These are phyloP conservation scores for Aspergillus costaricaensis DNA, from an alignment of 2,329 filamentous ascomycete species.

Conservation along the genomic window DNA sequence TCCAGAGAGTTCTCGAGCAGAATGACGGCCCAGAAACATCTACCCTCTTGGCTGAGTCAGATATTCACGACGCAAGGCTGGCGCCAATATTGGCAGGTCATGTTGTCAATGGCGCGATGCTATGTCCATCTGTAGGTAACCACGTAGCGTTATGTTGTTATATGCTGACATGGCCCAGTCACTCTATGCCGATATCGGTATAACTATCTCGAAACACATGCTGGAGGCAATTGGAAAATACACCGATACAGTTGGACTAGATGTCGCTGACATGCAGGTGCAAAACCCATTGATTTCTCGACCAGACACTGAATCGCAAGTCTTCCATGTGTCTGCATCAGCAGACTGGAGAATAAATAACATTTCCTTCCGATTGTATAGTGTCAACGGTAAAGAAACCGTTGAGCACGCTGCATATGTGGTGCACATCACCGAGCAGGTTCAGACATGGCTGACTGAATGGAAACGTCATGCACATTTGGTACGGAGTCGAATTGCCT, in stretches of 20 bases:
- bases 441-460: constrained; percentile 8
- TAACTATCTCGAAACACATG: constrained; percentile 67
- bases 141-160: not conserved
- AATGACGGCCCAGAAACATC: constrained; percentile 62
- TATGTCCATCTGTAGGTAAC: constrained; percentile 54
- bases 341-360: constrained; percentile 5
- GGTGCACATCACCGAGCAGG: not conserved
- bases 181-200: constrained; percentile 64
- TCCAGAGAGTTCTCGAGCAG: constrained; percentile 65
- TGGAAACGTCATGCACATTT: constrained; percentile 67
- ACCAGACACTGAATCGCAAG: not conserved
- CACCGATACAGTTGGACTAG: constrained; percentile 58
- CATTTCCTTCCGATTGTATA: constrained; percentile 9
- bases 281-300: constrained; percentile 64
- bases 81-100: constrained; percentile 64
- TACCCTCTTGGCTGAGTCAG: constrained; percentile 7
- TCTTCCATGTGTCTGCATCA: constrained; percentile 11
- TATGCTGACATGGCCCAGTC: constrained; percentile 43
- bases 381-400: constrained; percentile 7
- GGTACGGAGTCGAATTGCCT: constrained; percentile 63
- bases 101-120: constrained; percentile 65
- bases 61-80: constrained; percentile 11
- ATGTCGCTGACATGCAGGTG: constrained; percentile 68
- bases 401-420: constrained; percentile 9
- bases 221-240: constrained; percentile 52